Evolutionary conservation across 352 stramenopile genomes (phyloP).

Genomic region (Globisporangium nunn): DNA sequence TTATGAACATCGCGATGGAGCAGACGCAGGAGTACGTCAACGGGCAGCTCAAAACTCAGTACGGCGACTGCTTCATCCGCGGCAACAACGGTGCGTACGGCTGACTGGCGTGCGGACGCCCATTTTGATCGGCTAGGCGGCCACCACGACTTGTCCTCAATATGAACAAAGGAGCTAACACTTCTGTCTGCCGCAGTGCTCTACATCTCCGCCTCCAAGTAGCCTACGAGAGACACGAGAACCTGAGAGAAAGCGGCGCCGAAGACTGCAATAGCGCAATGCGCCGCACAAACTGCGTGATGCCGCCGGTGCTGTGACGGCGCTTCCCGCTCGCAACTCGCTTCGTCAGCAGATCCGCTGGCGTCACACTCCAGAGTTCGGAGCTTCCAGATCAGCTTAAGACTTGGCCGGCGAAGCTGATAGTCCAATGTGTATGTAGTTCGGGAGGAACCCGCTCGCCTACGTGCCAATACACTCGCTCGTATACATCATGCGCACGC

Average conservation of each 20-base stretch:
- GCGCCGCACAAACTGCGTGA: too few relatives aligned
- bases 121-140: neutral
- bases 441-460: too few relatives aligned
- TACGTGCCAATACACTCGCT: too few relatives aligned
- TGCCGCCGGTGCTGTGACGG: too few relatives aligned
- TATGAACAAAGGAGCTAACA: too few relatives aligned
- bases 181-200: slow-evolving; percentile 32
- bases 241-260: too few relatives aligned
- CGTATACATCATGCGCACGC: too few relatives aligned
- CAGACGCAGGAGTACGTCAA: slow-evolving; percentile 99
- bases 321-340: too few relatives aligned
- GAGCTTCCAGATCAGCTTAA: too few relatives aligned
- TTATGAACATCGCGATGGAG: slow-evolving; percentile 99
- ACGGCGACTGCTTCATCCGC: slow-evolving; percentile 99
- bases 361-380: neutral
- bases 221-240: neutral
- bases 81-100: slow-evolving; percentile 95
- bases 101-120: neutral
- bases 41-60: slow-evolving; percentile 98
- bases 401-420: too few relatives aligned
- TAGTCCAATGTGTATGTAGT: too few relatives aligned
- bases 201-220: slow-evolving; percentile 84
- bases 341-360: neutral
- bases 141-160: too few relatives aligned
- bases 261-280: neutral